phyloP scores from a whole-genome alignment of 2,329 filamentous ascomycete genomes.

The Nemania sp. region DNA sequence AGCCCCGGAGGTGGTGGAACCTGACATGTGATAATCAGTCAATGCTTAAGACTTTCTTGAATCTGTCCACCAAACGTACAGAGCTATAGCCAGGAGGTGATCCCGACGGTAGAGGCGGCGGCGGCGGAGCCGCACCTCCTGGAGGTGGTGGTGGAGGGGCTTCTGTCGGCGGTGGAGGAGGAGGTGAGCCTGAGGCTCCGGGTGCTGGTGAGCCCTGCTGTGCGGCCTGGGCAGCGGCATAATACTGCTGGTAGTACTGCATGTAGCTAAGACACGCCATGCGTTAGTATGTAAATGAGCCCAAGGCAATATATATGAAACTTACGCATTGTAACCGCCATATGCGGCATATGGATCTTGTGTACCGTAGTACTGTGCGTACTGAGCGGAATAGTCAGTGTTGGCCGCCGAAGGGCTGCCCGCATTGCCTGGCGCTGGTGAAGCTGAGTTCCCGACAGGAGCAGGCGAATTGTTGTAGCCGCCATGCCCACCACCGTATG shows the following conservation, averaged over 20 bases:
- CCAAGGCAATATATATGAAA: conserved; percentile 4
- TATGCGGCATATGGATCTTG: conserved; percentile 88
- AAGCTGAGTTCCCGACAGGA: conserved; percentile 43
- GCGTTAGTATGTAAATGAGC: conserved; percentile 3
- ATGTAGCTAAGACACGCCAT: conserved; percentile 51
- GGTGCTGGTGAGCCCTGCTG: conserved; percentile 48
- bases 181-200: conserved; percentile 53
- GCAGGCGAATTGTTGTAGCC: conserved; percentile 46
- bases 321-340: conserved; percentile 80
- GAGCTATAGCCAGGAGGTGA: conserved; percentile 64
- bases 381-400: conserved; percentile 73
- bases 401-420: conserved; percentile 44
- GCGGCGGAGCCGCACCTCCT: conserved; percentile 55
- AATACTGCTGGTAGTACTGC: conserved; percentile 76
- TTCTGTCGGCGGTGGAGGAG: conserved; percentile 62
- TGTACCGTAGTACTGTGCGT: conserved; percentile 77
- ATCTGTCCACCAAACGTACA: conserved; percentile 52
- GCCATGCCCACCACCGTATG: conserved; percentile 40
- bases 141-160: conserved; percentile 67
- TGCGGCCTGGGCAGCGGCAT: conserved; percentile 57
- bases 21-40: conserved; percentile 41
- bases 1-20: conserved; percentile 62
- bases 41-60: background rate
- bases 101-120: conserved; percentile 61
- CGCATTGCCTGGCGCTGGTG: conserved; percentile 47